phyloP scores from a whole-genome alignment of 2,329 filamentous ascomycete species.

The Dryadomyces sulphureus region DNA sequence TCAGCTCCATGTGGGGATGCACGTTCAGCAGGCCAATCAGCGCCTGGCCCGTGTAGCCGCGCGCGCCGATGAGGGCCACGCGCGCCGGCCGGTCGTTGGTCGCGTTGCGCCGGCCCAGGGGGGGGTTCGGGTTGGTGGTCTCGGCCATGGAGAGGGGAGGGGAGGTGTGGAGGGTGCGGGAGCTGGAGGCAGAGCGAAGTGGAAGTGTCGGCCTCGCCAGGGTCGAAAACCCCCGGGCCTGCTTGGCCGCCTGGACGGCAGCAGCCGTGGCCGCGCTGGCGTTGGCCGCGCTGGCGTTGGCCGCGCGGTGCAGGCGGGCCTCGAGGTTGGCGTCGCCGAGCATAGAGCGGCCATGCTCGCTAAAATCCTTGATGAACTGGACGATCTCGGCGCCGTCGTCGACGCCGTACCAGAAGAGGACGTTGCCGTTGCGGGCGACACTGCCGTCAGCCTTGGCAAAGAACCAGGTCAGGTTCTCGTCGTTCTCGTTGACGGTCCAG shows the following conservation, averaged over 20 bases:
- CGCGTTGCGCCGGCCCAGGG: constrained; percentile 74
- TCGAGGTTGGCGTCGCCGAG: constrained; percentile 82
- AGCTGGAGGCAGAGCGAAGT: not conserved
- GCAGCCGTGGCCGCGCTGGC: constrained; percentile 4
- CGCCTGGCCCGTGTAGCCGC: constrained; percentile 87
- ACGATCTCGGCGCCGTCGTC: constrained; percentile 70
- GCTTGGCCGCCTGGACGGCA: constrained; percentile 5
- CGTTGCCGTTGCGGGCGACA: constrained; percentile 69
- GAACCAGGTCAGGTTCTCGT: constrained; percentile 97
- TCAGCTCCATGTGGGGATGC: constrained; percentile 80
- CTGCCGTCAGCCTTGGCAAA: constrained; percentile 94
- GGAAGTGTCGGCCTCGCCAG: constrained; percentile 24
- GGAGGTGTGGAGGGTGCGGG: constrained; percentile 6
- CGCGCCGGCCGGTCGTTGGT: constrained; percentile 67
- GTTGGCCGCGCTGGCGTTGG: constrained; percentile 32
- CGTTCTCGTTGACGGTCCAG: constrained; percentile 93
- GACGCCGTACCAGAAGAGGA: constrained; percentile 93
- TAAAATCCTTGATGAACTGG: constrained; percentile 73
- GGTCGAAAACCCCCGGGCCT: constrained; percentile 56
- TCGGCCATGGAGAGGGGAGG: constrained; percentile 38
- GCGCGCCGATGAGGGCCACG: constrained; percentile 77
- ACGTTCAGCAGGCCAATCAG: constrained; percentile 75
- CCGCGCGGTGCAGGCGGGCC: constrained; percentile 66
- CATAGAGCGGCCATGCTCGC: constrained; percentile 69
- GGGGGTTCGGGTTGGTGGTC: constrained; percentile 76